Percentiles rank a stretch among this genome's conserved stretches.
Evolutionary conservation across 2,329 filamentous ascomycete genomes (phyloP).

Genomic region (Cladophialophora chaetospira): DNA sequence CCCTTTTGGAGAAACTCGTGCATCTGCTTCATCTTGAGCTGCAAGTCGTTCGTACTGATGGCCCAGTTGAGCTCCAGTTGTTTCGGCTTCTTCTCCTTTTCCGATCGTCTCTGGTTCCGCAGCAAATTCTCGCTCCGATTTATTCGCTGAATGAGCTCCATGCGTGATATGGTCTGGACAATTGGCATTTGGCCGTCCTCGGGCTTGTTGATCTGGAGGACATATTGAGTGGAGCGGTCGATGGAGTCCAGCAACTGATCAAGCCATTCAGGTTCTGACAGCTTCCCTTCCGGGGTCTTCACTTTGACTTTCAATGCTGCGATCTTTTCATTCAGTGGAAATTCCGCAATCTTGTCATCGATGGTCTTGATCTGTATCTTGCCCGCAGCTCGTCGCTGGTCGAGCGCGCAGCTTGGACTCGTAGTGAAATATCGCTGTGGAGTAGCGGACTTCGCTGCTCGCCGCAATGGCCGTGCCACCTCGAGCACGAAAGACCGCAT

Average conservation of each 20-base stretch:
- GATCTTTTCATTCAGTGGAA: slow-evolving; percentile 30
- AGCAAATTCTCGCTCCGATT: slow-evolving; percentile 38
- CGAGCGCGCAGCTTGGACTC: background rate
- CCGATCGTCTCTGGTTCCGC: slow-evolving; percentile 44
- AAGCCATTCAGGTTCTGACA: slow-evolving; percentile 24
- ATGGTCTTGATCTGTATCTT: slow-evolving; percentile 25
- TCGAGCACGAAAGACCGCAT: slow-evolving; percentile 14
- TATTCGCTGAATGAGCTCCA: slow-evolving; percentile 51
- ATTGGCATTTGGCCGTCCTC: slow-evolving; percentile 54
- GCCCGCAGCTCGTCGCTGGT: slow-evolving; percentile 12
- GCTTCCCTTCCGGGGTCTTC: slow-evolving; percentile 23
- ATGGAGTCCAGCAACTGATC: slow-evolving; percentile 43
- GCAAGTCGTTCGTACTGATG: slow-evolving; percentile 73
- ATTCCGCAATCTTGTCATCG: slow-evolving; percentile 27
- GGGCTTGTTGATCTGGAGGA: slow-evolving; percentile 52
- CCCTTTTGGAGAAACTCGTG: slow-evolving; percentile 72
- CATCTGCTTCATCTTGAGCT: slow-evolving; percentile 69
- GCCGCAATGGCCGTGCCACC: slow-evolving; percentile 14
- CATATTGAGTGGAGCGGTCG: slow-evolving; percentile 53
- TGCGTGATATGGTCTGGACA: slow-evolving; percentile 70
- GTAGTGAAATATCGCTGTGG: slow-evolving; percentile 8
- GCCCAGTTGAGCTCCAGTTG: slow-evolving; percentile 90
- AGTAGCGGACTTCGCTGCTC: slow-evolving; percentile 6
- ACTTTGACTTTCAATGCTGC: slow-evolving; percentile 23
- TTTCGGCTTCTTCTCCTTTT: slow-evolving; percentile 55